Evolutionary conservation across 257 asterid genomes (phyloP), one percentile per base, ranked within the genome.

Genomic region (Scutellaria galericulata): DNA sequence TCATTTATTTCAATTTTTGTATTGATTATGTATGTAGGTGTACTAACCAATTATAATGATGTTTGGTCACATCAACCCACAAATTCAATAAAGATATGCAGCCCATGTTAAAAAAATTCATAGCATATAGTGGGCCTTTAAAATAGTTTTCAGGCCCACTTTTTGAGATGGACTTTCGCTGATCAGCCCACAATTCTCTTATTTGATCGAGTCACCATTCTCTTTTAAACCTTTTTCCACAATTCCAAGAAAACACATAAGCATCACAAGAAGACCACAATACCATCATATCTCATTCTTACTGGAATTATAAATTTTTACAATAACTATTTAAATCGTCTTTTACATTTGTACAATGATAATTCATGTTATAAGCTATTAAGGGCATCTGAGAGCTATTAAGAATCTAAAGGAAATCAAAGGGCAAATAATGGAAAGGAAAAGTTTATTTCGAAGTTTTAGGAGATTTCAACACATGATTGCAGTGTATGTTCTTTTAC

Each of bases 51-150:
- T 44, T 64, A 61, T 14, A 64, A 64, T 44, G 15, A 20, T 42
- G 69, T 5, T 35, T 46, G 27, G 42, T 20, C 64, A 13, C 42
- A 70, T 56, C 74, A 69, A 41, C 75, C 75, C 46, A 70, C 65
- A 7, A 9, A 56, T 45, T 39, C 31, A 57, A 22, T 27, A 57
- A n/a, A 70, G 47, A 35, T 18, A 35, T 15, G 15, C 37, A 3
- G 12, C 47, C 7, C 22, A 47, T 47, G 15, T 15, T 52, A 0
- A 52, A 52, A 51, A 22, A n/a, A 7, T 15, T 15, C 9, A 6
- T 2, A 3, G 2, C 54, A 44, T 3, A 42, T 42, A 44, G 3
- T 44, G 12, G 9, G 48, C 48, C 12, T 44, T 2, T 8, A 44
- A 3, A 44, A 8, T 7, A 44, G 13, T 1, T 44, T 7, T 8